A percentile compares a stretch with the other conserved stretches of the same genome.
Conservation (phyloP, 2,329 filamentous ascomycete species). For the Neocucurbitaria cava region DNA sequence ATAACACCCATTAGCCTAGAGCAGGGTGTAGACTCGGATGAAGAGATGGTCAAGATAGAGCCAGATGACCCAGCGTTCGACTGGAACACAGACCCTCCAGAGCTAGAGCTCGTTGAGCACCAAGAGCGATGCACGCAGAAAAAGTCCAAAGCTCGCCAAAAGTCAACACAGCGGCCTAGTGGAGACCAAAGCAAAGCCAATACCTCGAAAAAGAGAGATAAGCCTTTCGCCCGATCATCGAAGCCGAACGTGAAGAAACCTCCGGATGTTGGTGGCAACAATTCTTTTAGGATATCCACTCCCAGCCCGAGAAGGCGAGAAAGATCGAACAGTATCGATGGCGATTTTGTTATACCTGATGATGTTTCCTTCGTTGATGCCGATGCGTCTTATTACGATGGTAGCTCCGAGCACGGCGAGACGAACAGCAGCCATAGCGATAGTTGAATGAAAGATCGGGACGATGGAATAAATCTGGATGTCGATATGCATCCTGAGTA, state of each 20-base stretch:
- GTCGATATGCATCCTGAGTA: conserved; percentile 19
- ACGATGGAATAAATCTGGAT: conserved; percentile 8
- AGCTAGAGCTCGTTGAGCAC: neutral
- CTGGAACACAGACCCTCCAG: conserved; percentile 17
- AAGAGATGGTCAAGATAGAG: conserved; percentile 25
- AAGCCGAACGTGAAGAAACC: neutral
- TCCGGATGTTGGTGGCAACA: neutral
- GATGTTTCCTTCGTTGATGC: neutral
- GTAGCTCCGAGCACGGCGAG: neutral
- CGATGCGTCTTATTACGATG: neutral
- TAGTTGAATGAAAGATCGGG: neutral
- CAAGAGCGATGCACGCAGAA: neutral
- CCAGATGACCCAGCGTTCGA: conserved; percentile 15
- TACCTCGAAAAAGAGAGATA: neutral
- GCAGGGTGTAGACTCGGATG: conserved; percentile 1
- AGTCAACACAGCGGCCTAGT: neutral
- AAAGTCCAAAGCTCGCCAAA: neutral
- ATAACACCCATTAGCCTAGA: neutral
- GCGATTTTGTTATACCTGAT: conserved; percentile 9
- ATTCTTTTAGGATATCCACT: neutral
- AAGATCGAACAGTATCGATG: conserved; percentile 6
- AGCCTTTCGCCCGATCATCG: neutral
- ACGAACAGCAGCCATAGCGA: neutral
- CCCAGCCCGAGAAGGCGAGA: neutral
- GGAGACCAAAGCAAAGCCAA: neutral